Evolutionary conservation across 176 grass and related monocot species (phyloP), one percentile per base, ranked within the genome.

Genomic region (Miscanthus lutarioriparius): DNA sequence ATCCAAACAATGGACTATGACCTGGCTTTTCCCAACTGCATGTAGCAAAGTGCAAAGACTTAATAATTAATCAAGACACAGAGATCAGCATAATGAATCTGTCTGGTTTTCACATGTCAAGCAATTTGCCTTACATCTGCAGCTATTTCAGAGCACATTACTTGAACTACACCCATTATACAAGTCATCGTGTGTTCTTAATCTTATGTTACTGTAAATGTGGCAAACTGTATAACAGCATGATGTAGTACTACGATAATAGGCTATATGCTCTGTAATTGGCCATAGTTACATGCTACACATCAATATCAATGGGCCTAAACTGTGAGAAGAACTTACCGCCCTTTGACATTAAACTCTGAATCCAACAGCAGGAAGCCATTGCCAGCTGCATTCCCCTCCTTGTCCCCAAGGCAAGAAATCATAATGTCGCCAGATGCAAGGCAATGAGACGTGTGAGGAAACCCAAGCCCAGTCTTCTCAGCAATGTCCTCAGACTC

Each of bases 261-360:
- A 51, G 5, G 12, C 37, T 51, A 19, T 61, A 43, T 48, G 20
- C 1, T 7, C 7, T 84, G 37, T 12, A 67, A 48, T 70, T 49
- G n/a, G 19, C 17, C 8, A 1, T 11, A 56, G 56, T 32, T 45
- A 6, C 27, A 39, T 39, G 37, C 0, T 63, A 75, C 30, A 9
- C 26, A 49, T 33, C 63, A 13, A 64, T 23, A n/a, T 8, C 7
- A 73, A 67, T 67, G 20, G 43, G 45, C 22, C 6, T 39, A 45
- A 32, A 3, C 37, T 59, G 54, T 85, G 51, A 58, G 63, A 83
- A 67, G 16, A 48, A 80, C 77, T 73, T 79, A 95, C 96, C 91
- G 94, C n/a, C 93, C 93, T 91, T 98, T 96, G 58, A 98, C 89
- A 23, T 98, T 98, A 39, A 98, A 98, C 10, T 98, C 91, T 9